Conservation (phyloP, 768 basidiomycete species). For the Gautieria morchelliformis region DNA sequence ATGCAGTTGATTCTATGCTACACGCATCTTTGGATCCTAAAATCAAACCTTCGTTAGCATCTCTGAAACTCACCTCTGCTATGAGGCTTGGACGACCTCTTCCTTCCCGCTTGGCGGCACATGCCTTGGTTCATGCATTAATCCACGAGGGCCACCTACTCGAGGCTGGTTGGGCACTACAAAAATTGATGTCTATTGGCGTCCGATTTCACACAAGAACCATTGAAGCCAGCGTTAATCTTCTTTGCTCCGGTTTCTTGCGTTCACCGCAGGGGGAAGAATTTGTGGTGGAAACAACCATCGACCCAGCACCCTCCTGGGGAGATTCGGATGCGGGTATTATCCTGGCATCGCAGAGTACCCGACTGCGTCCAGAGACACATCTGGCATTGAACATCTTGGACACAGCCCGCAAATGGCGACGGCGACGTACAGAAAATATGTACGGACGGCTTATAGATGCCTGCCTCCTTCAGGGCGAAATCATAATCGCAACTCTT, state of each 20-base stretch:
- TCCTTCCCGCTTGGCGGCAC: constrained; percentile 51
- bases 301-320: neutral
- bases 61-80: neutral
- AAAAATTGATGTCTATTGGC: constrained; percentile 44
- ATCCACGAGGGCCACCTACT: constrained; percentile 39
- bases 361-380: constrained; percentile 20
- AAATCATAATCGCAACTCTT: constrained; percentile 67
- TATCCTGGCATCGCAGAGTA: neutral
- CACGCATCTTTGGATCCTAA: neutral
- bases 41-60: neutral
- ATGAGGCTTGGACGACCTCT: constrained; percentile 40
- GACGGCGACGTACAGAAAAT: constrained; percentile 44
- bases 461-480: constrained; percentile 65
- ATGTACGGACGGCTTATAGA: constrained; percentile 55
- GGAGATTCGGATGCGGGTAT: neutral
- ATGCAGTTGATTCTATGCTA: constrained; percentile 41
- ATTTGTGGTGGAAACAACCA: neutral
- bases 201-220: constrained; percentile 41
- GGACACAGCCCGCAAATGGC: constrained; percentile 39
- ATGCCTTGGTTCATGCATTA: constrained; percentile 56
- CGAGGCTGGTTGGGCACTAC: constrained; percentile 40
- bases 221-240: constrained; percentile 34
- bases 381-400: constrained; percentile 47
- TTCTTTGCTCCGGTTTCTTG: constrained; percentile 10
- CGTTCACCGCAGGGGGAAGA: neutral